Base-by-base conservation (phyloP, 768 basidiomycete species). In the Trametes punicea region DNA sequence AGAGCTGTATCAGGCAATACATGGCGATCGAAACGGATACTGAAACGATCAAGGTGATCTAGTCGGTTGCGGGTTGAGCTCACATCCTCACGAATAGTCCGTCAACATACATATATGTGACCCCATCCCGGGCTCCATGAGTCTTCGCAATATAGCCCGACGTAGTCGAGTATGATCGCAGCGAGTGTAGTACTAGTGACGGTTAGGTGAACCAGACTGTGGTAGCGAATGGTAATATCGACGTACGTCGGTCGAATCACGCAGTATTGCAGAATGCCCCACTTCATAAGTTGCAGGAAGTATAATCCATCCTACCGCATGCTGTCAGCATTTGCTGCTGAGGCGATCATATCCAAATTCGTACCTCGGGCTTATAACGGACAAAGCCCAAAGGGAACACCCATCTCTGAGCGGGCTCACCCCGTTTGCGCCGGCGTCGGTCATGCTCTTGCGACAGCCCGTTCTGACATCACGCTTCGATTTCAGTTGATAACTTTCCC, bases 1-100 rank as follows among this genome's bases (percentile, higher is more conserved):
- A 89, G 16, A 92, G 71, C 65, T 90, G 88, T 20, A 91, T 71
- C 55, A 88, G 69, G 65, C 85, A 87, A 67, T 87, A 91, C 87
- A 90, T 89, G 29, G 87, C 86, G 50, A 90, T 65, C 0, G 87
- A 79, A 16, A 92, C 88, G 0, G 87, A 88, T 33, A 86, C 62
- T 2, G 87, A 87, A 34, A 88, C 80, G 40, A 86, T 70, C 31
- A 78, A 64, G 3, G 76, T 74, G 55, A 87, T 83, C 85, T 86
- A 26, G 2, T 53, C 26, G 6, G 18, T 23, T 2, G 11, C 21
- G 1, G 30, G 2, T 36, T 52, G 2, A 55, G 51, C 10, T 5
- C 13, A n/a, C 11, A 20, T 21, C 34, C 16, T 30, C 25, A 48
- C 10, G 25, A 3, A 18, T 39, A 18, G 11, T 38, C 41, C 16